Percentiles rank a stretch among this genome's conserved stretches.
Conservation (phyloP, 768 basidiomycete species). For the Phanerochaete sordida region DNA sequence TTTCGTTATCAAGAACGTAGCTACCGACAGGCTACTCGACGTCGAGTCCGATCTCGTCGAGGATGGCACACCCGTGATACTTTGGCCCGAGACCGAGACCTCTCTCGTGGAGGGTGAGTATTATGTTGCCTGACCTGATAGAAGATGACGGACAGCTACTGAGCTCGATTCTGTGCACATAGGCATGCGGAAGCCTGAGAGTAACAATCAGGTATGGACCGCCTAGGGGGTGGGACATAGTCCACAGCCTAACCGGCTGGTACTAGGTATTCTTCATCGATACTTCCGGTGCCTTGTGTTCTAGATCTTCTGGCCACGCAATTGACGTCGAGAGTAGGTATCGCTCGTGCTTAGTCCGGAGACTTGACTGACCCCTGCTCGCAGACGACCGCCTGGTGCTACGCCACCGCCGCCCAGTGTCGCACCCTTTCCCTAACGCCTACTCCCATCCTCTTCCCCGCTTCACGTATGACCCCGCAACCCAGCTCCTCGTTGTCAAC, state of each 20-base stretch:
- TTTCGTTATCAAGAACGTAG: constrained; percentile 58
- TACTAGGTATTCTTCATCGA: constrained; percentile 84
- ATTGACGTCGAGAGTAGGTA: constrained; percentile 68
- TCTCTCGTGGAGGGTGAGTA: constrained; percentile 72
- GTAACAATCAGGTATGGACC: constrained; percentile 65
- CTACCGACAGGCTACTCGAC: constrained; percentile 53
- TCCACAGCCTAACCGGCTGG: neutral
- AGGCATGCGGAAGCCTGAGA: constrained; percentile 66
- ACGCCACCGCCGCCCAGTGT: constrained; percentile 73
- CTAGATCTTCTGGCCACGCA: constrained; percentile 76
- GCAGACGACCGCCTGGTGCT: constrained; percentile 65
- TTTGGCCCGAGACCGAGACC: constrained; percentile 72
- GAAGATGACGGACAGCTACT: neutral
- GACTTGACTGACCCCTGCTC: neutral
- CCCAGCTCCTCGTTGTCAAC: constrained; percentile 54
- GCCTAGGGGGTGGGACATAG: neutral
- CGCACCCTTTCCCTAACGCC: constrained; percentile 72
- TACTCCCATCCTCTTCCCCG: constrained; percentile 75
- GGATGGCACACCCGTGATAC: constrained; percentile 58
- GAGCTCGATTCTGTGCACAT: neutral
- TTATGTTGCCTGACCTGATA: neutral
- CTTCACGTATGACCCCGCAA: constrained; percentile 55
- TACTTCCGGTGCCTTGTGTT: constrained; percentile 70
- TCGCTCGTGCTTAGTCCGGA: neutral
- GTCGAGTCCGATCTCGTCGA: constrained; percentile 48